phyloP scores from a whole-genome alignment of 83 land plant genomes.

The Thuja plicata region DNA sequence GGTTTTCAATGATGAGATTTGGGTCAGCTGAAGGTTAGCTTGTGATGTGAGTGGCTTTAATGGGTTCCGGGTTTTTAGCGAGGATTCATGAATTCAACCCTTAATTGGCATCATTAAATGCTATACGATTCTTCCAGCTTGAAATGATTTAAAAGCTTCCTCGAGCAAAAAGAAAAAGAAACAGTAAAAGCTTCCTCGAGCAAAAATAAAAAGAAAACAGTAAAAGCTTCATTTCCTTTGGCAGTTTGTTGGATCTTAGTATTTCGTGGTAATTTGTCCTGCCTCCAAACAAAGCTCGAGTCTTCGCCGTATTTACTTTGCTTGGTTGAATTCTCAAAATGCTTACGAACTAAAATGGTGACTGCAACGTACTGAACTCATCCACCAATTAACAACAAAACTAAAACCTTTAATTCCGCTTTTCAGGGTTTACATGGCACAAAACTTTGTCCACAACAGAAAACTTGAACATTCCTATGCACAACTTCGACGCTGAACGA shows the following conservation, averaged over 20 bases:
- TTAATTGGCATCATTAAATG: neutral
- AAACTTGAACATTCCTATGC: neutral
- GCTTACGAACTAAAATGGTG: neutral
- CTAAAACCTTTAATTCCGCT: neutral
- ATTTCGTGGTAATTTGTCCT: neutral
- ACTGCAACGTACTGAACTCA: neutral
- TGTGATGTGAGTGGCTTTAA: neutral
- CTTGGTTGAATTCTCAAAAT: neutral
- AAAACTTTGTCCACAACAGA: neutral
- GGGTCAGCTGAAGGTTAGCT: neutral
- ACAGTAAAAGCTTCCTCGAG: too few species aligned
- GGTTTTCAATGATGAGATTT: neutral
- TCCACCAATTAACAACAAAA: constrained; percentile 1
- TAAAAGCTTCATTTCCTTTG: neutral
- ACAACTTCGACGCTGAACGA: constrained; percentile 9
- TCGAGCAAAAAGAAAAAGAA: too few species aligned
- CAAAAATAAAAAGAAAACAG: neutral
- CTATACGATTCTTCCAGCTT: neutral
- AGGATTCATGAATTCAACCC: neutral
- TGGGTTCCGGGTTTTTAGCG: neutral
- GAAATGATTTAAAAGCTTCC: neutral
- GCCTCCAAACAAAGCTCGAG: neutral
- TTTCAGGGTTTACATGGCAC: constrained; percentile 6
- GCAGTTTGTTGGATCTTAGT: neutral
- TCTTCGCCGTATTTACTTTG: neutral